These are phyloP conservation scores for Nymphaea thermarum DNA, from an alignment of 164 flowering plant genomes.

Conservation along the genomic window DNA sequence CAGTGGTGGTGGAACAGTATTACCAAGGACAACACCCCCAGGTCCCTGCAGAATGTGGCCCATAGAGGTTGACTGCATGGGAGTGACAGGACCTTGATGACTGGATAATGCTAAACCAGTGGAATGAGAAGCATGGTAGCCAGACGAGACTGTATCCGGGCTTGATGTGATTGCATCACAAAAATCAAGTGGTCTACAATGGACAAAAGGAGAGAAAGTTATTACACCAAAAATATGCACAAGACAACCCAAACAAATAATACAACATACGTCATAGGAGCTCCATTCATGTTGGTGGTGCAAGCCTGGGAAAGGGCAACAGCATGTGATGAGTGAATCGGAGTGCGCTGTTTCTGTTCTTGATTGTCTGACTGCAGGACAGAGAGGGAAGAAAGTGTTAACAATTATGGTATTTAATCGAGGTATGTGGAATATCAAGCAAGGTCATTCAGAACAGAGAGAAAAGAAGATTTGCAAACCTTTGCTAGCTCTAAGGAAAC, in stretches of 20 bases:
- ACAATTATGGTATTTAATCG: no score
- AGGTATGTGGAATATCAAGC: no score
- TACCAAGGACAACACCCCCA: slow-evolving; percentile 39
- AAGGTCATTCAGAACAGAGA: no score
- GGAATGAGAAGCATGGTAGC: slow-evolving; percentile 50
- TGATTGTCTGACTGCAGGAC: slow-evolving; percentile 35
- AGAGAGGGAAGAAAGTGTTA: background rate
- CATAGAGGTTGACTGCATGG: slow-evolving; percentile 42
- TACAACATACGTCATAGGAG: slow-evolving; percentile 48
- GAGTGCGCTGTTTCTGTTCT: slow-evolving; percentile 31
- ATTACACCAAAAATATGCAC: background rate
- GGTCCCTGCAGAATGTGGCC: slow-evolving; percentile 44
- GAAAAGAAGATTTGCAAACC: no score
- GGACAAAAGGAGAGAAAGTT: background rate
- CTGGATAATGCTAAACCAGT: slow-evolving; percentile 42
- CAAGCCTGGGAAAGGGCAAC: slow-evolving; percentile 50
- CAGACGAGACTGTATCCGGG: slow-evolving; percentile 46
- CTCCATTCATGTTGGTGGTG: slow-evolving; percentile 51
- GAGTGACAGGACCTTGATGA: slow-evolving; percentile 33
- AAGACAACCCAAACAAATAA: background rate
- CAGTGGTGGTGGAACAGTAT: slow-evolving; percentile 47
- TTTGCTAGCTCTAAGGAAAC: no score
- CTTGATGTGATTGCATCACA: slow-evolving; percentile 47
- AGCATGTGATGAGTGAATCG: slow-evolving; percentile 57
- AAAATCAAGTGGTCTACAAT: slow-evolving; percentile 84